Base-by-base conservation (phyloP, 2,329 filamentous ascomycete species). In the Fusarium sp. region DNA sequence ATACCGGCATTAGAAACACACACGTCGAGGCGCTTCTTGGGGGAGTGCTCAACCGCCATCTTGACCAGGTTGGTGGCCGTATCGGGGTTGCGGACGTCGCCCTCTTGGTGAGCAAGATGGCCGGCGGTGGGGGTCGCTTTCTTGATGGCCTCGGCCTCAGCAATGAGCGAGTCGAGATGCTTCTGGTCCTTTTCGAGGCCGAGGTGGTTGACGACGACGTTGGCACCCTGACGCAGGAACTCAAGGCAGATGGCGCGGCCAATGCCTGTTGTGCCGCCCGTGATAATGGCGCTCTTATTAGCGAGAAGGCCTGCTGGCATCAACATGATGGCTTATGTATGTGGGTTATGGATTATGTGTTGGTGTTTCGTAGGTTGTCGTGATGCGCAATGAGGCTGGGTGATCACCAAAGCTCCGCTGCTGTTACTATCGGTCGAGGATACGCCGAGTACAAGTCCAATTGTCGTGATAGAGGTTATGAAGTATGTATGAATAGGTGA, bases 1-100 rank as follows among this genome's bases (percentile, higher is more conserved):
- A 97, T 87, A 6, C 93, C 93, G 4, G 93, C 93, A 81, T 97
- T 97, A 78, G 89, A 92, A 27, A 97, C 91, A 79, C 95, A 95
- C 6, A 97, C 83, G 79, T 93, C 90, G 33, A 93, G 81, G 4
- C 88, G 83, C 13, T 85, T 83, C 31, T 50, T 58, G n/a, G 59
- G 38, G 77, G 81, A 81, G 62, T 81, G 80, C 62, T 85, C 78
- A 1, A 94, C 90, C 0, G 91, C 89, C 69, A 85, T 83, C 11
- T 82, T 80, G 6, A 97, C 89, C 23, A 97, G 85, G 27, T 85
- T 81, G 44, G 84, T 81, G 8, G 91, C 92, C 0, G 93, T 94
- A 65, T 89, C 86, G 0, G 91, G 89, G 69, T 91, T 85, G 1
- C 90, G 88, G 27, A 97, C 90, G 77, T 97, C 93, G 46, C 94